Conservation (phyloP, 768 basidiomycete genomes). For the Mycena amicta region DNA sequence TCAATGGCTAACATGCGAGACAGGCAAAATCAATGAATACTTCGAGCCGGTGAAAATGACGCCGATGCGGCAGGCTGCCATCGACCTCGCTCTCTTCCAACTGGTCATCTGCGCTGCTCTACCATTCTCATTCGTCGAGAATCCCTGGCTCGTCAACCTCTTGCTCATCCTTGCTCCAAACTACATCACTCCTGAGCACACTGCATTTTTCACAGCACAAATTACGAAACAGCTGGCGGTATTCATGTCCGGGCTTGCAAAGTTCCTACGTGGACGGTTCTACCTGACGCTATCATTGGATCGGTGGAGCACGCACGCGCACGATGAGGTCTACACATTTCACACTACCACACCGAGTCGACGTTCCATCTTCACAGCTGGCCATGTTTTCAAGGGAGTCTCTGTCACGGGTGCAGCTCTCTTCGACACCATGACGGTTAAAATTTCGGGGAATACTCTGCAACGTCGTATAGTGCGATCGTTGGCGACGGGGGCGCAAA, state of each 20-base stretch:
- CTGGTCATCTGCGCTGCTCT: constrained; percentile 13
- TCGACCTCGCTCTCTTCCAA: constrained; percentile 10
- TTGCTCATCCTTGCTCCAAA: background rate
- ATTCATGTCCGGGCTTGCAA: background rate
- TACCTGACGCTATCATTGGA: constrained; percentile 11
- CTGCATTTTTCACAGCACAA: background rate
- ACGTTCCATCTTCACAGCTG: constrained; percentile 28
- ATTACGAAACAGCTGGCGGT: background rate
- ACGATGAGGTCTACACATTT: constrained; percentile 32
- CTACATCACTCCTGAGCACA: constrained; percentile 1
- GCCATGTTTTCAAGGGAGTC: constrained; percentile 28
- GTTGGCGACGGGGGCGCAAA: constrained; percentile 31
- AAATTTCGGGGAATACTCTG: constrained; percentile 4
- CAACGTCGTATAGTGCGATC: constrained; percentile 22
- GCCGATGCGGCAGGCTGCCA: background rate
- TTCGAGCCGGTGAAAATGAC: background rate
- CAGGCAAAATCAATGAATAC: background rate
- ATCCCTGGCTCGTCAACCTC: constrained; percentile 10
- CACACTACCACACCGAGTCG: constrained; percentile 28
- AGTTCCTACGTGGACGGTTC: background rate
- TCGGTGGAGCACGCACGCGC: constrained; percentile 10
- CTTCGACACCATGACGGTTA: constrained; percentile 7
- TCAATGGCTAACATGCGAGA: too few species aligned
- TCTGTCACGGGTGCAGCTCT: constrained; percentile 27
- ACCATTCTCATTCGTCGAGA: constrained; percentile 12